phyloP scores from a whole-genome alignment of 257 asterid species.

The Capsicum pubescens region DNA sequence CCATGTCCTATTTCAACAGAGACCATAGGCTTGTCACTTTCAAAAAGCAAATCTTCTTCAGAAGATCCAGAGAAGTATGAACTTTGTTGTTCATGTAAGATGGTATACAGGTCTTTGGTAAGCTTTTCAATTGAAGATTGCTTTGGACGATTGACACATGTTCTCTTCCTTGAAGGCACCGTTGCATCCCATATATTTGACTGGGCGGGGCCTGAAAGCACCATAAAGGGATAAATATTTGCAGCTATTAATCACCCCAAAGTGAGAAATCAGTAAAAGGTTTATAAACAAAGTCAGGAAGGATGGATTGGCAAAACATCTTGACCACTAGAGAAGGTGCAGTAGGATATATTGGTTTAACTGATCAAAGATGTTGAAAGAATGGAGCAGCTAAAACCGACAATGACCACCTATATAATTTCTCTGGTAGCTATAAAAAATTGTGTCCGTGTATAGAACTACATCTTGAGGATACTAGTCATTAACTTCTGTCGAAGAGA shows the following conservation, averaged over 20 bases:
- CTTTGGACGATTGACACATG: constrained; percentile 80
- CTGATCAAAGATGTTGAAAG: not conserved
- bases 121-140: constrained; percentile 90
- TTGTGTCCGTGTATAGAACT: not conserved
- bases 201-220: constrained; percentile 76
- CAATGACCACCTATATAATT: constrained; percentile 10
- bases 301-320: not conserved
- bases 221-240: constrained; percentile 25
- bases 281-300: not conserved
- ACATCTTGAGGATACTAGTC: constrained; percentile 11
- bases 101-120: constrained; percentile 82
- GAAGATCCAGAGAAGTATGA: constrained; percentile 84
- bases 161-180: constrained; percentile 94
- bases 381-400: constrained; percentile 12
- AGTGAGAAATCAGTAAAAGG: constrained; percentile 14
- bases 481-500: not conserved
- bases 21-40: constrained; percentile 87
- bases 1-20: constrained; percentile 99
- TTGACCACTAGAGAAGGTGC: constrained; percentile 7
- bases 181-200: constrained; percentile 68
- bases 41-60: constrained; percentile 91
- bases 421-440: not conserved
- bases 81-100: constrained; percentile 85
- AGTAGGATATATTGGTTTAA: constrained; percentile 10
- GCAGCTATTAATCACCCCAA: constrained; percentile 11